A percentile compares a stretch with the other conserved stretches of the same genome.
These are phyloP conservation scores for Begonia peltatifolia DNA, from an alignment of 306 rosid species.

Conservation along the genomic window DNA sequence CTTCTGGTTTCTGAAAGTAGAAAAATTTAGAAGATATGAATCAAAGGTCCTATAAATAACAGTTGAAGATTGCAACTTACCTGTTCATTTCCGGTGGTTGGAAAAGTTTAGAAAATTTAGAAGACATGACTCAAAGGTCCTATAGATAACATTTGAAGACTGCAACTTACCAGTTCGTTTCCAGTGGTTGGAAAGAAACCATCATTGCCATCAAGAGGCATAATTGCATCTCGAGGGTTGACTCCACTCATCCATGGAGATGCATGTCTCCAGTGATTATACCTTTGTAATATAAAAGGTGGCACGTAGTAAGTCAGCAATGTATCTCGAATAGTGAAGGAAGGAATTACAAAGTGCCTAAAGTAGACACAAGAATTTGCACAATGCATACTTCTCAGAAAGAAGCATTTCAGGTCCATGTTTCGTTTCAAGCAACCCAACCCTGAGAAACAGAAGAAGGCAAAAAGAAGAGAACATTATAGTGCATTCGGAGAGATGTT, in stretches of 20 bases:
- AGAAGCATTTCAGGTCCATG: slow-evolving; percentile 40
- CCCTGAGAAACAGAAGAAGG: slow-evolving; percentile 24
- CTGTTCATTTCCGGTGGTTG: slow-evolving; percentile 10
- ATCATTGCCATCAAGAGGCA: slow-evolving; percentile 79
- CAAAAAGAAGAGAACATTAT: neutral
- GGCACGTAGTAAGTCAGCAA: neutral
- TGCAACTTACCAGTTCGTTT: slow-evolving; percentile 50
- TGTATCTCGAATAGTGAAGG: neutral
- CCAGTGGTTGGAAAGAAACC: slow-evolving; percentile 81
- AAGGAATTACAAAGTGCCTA: slow-evolving; percentile 4
- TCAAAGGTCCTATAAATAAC: neutral
- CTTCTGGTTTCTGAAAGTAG: slow-evolving; percentile 66
- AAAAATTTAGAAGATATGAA: slow-evolving; percentile 18
- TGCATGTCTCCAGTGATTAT: slow-evolving; percentile 51
- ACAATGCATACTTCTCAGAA: slow-evolving; percentile 49
- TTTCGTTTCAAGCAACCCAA: slow-evolving; percentile 32
- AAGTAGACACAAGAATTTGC: neutral
- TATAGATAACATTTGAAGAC: slow-evolving; percentile 4
- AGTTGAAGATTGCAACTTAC: slow-evolving; percentile 14
- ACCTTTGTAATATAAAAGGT: slow-evolving; percentile 24
- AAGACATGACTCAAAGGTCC: slow-evolving; percentile 7
- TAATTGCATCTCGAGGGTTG: slow-evolving; percentile 63
- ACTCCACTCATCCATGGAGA: slow-evolving; percentile 62
- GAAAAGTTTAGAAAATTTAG: slow-evolving; percentile 24
- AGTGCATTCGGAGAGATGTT: no score